A percentile compares a stretch with the other conserved stretches of the same genome.
These are phyloP conservation scores for Kentomonas sorsogonicus DNA, from an alignment of 208 protist genomes.

Conservation along the genomic window DNA sequence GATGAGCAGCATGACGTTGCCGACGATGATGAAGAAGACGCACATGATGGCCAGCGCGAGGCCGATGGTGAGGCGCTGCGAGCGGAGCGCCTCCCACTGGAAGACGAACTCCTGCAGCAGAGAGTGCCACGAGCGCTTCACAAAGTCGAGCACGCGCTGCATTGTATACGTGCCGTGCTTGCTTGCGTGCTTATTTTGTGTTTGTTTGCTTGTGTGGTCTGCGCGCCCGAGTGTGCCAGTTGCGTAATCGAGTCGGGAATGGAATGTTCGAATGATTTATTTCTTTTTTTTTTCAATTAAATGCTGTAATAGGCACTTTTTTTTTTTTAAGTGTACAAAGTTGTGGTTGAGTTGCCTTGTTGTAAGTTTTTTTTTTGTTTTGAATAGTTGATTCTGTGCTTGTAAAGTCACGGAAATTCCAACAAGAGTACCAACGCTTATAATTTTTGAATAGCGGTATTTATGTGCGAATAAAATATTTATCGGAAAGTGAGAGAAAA, in stretches of 20 bases:
- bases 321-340: background rate
- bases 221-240: too few species aligned
- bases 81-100: constrained; percentile 33
- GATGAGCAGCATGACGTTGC: constrained; percentile 74
- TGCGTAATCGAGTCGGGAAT: too few species aligned
- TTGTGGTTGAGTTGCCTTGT: background rate
- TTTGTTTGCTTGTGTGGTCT: too few species aligned
- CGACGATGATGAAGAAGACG: constrained; percentile 56
- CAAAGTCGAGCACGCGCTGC: constrained; percentile 8
- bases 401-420: background rate
- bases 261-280: background rate
- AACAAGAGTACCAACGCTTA: background rate
- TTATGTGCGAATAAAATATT: background rate
- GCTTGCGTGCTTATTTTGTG: background rate
- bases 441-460: background rate
- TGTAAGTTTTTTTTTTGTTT: background rate
- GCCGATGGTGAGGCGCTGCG: constrained; percentile 18
- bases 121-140: constrained; percentile 12
- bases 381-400: background rate
- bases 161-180: too few species aligned
- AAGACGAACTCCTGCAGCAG: constrained; percentile 21
- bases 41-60: constrained; percentile 68
- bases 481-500: background rate
- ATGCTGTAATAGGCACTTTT: background rate
- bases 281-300: constrained; percentile 7